These are phyloP conservation scores for Geotrichum phurueaensis DNA, from an alignment of 1,139 yeast genomes.

Conservation along the genomic window DNA sequence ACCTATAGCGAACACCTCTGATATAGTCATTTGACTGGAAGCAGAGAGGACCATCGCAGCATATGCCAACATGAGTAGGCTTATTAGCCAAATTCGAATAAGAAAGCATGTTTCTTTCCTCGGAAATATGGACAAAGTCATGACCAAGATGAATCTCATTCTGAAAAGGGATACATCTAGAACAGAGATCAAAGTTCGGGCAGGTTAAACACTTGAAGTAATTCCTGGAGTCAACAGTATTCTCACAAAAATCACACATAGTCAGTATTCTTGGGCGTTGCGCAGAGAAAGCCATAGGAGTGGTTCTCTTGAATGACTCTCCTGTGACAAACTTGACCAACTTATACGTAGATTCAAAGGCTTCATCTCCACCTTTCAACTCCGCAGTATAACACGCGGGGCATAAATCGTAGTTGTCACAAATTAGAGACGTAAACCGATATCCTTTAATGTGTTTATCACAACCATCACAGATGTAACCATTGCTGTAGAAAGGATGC, in stretches of 20 bases:
- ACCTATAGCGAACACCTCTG: conserved; percentile 45
- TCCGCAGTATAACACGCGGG: neutral
- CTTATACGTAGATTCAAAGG: neutral
- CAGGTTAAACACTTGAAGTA: conserved; percentile 45
- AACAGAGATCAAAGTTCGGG: conserved; percentile 45
- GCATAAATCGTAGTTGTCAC: conserved; percentile 6
- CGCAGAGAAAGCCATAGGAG: neutral
- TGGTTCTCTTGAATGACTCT: neutral
- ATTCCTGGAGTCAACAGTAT: conserved; percentile 33
- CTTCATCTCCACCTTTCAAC: neutral
- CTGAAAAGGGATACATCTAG: conserved; percentile 30
- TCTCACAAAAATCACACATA: conserved; percentile 19
- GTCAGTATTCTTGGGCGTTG: neutral
- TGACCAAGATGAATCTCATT: conserved; percentile 20
- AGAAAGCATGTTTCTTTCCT: conserved; percentile 15
- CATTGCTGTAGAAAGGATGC: neutral
- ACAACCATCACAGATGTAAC: conserved; percentile 4
- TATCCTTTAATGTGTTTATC: neutral
- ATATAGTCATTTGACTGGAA: conserved; percentile 28
- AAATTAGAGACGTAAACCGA: neutral
- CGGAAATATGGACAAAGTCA: conserved; percentile 22
- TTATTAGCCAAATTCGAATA: neutral
- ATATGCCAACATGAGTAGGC: conserved; percentile 23
- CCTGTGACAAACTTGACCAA: neutral
- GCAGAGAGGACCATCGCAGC: conserved; percentile 43